Percentiles rank a stretch among this genome's conserved stretches.
Conservation (phyloP, 2,329 filamentous ascomycete species). For the Phialocephala subalpina region DNA sequence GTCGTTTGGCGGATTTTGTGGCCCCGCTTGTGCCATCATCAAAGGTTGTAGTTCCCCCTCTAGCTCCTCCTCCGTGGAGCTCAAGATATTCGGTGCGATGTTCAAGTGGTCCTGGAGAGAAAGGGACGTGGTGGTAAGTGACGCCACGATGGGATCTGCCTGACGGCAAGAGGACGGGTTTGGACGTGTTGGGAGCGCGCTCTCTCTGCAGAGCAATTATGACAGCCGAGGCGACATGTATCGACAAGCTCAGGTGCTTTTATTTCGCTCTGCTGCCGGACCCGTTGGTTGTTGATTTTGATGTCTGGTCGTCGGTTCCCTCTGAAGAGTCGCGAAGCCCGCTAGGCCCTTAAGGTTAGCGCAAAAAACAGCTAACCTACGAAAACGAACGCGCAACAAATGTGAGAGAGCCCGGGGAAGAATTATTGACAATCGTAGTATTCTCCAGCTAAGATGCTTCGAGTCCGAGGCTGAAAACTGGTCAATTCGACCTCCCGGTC, state of each 20-base stretch:
- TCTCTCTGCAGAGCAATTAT: conserved; percentile 4
- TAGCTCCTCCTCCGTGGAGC: conserved; percentile 56
- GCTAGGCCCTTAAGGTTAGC: not conserved
- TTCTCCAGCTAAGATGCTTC: not conserved
- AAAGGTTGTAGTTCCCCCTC: conserved; percentile 66
- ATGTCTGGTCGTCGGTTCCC: not conserved
- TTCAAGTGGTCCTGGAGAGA: conserved; percentile 68
- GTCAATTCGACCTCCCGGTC: not conserved
- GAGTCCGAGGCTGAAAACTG: not conserved
- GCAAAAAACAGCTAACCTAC: not conserved
- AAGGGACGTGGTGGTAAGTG: conserved; percentile 45
- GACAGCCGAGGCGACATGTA: conserved; percentile 1
- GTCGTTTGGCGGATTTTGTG: conserved; percentile 67
- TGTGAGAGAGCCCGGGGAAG: not conserved
- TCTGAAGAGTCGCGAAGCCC: not conserved
- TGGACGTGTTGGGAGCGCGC: not conserved
- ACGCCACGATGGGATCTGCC: conserved; percentile 39
- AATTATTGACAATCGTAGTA: not conserved
- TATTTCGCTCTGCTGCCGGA: not conserved
- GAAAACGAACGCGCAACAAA: not conserved
- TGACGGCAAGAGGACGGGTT: conserved; percentile 29
- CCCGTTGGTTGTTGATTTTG: not conserved
- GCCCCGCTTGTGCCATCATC: conserved; percentile 77
- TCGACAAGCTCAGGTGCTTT: not conserved
- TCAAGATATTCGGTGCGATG: conserved; percentile 60